Evolutionary conservation across 2,329 filamentous ascomycete genomes (phyloP).

Genomic region (Nothomitra cinnamomea): DNA sequence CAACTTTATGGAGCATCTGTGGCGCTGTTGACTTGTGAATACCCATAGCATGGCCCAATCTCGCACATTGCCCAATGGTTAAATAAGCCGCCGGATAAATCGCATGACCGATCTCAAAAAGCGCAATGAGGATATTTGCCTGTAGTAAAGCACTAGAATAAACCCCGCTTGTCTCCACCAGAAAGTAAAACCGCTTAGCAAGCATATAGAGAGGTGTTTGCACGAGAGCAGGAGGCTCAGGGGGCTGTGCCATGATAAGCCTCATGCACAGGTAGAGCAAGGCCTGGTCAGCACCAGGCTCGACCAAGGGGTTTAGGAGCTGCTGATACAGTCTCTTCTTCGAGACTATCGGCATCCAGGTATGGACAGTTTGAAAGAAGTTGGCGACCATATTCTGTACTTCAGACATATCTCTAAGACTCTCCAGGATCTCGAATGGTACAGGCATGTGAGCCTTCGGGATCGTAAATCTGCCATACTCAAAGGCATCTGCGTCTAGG

Average conservation of each 20-base stretch:
- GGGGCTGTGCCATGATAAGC: slow-evolving; percentile 6
- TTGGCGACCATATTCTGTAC: slow-evolving; percentile 7
- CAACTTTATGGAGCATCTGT: slow-evolving; percentile 1
- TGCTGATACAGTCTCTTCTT: slow-evolving; percentile 12
- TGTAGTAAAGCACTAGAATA: neutral
- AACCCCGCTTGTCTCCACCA: neutral
- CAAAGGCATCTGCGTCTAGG: neutral
- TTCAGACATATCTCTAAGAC: slow-evolving; percentile 6
- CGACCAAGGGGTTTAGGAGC: slow-evolving; percentile 8
- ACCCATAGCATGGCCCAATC: slow-evolving; percentile 4
- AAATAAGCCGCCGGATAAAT: slow-evolving; percentile 5
- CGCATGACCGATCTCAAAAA: slow-evolving; percentile 5
- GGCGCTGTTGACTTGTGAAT: neutral
- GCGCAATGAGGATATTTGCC: slow-evolving; percentile 1
- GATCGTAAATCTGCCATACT: slow-evolving; percentile 4
- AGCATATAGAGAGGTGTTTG: slow-evolving; percentile 9
- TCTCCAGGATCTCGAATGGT: neutral
- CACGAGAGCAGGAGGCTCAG: slow-evolving; percentile 2
- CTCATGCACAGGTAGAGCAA: slow-evolving; percentile 10
- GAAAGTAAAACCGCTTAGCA: slow-evolving; percentile 8
- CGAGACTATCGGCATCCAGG: slow-evolving; percentile 14
- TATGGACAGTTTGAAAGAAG: slow-evolving; percentile 12
- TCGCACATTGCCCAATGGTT: slow-evolving; percentile 2
- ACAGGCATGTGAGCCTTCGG: neutral
- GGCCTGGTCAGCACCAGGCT: slow-evolving; percentile 7